phyloP scores from a whole-genome alignment of 768 basidiomycete genomes.

The Naganishia onofrii region DNA sequence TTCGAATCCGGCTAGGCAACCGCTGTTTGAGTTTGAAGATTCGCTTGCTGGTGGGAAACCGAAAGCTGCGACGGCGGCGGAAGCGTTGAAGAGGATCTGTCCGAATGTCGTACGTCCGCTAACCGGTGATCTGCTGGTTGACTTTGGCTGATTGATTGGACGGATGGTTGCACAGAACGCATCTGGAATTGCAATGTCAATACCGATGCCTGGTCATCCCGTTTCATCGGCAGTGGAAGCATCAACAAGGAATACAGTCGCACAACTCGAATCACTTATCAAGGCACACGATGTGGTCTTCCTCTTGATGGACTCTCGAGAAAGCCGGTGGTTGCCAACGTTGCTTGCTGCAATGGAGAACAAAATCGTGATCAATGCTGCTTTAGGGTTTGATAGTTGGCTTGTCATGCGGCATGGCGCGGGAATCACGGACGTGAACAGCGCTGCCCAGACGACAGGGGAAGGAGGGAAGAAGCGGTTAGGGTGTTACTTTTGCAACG shows the following conservation, averaged over 20 bases:
- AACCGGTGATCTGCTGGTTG: not conserved
- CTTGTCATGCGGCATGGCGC: slow-evolving; percentile 92
- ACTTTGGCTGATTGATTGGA: not conserved
- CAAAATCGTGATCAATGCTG: slow-evolving; percentile 93
- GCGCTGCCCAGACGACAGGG: not conserved
- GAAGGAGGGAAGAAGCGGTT: slow-evolving; percentile 53
- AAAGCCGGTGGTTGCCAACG: slow-evolving; percentile 93
- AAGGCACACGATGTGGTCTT: slow-evolving; percentile 86
- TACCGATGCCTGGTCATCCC: slow-evolving; percentile 98
- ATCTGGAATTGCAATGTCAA: slow-evolving; percentile 69
- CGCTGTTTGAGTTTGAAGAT: slow-evolving; percentile 91
- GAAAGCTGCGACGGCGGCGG: slow-evolving; percentile 89
- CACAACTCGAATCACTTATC: slow-evolving; percentile 70
- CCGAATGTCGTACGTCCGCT: slow-evolving; percentile 75
- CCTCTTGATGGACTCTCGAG: slow-evolving; percentile 95
- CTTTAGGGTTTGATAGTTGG: slow-evolving; percentile 91
- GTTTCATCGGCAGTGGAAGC: slow-evolving; percentile 59
- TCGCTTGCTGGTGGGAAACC: slow-evolving; percentile 88
- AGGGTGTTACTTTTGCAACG: slow-evolving; percentile 98
- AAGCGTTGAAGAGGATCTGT: slow-evolving; percentile 77
- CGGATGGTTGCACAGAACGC: slow-evolving; percentile 62
- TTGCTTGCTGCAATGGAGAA: slow-evolving; percentile 77
- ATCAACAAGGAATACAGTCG: slow-evolving; percentile 68
- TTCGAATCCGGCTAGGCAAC: slow-evolving; percentile 96
- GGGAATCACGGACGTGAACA: slow-evolving; percentile 2